Conservation (phyloP, 1,139 yeast genomes). For the Pichia sp. region DNA sequence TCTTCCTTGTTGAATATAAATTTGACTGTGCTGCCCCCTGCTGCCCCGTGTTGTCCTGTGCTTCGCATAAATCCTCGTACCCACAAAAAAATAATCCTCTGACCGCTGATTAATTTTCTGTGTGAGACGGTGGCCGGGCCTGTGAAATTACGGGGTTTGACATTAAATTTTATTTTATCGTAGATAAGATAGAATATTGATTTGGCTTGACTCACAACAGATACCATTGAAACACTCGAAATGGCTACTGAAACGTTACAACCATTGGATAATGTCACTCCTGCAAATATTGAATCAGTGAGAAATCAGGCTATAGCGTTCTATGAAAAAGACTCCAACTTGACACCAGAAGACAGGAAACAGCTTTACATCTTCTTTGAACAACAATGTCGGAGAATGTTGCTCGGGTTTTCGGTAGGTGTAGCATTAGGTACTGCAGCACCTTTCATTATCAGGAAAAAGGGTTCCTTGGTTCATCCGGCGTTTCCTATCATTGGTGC, state of each 20-base stretch:
- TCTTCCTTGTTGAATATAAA: too few relatives aligned
- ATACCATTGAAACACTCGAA: neutral
- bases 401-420: slow-evolving; percentile 18
- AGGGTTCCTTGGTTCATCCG: slow-evolving; percentile 19
- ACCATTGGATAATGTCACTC: slow-evolving; percentile 1
- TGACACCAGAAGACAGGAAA: slow-evolving; percentile 16
- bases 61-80: too few relatives aligned
- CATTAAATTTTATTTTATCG: too few relatives aligned
- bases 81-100: too few relatives aligned
- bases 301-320: slow-evolving; percentile 18
- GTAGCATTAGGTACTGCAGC: slow-evolving; percentile 19
- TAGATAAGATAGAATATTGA: too few relatives aligned
- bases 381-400: slow-evolving; percentile 12
- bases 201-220: too few relatives aligned
- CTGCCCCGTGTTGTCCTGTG: too few relatives aligned
- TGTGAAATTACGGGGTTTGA: too few relatives aligned
- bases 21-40: too few relatives aligned
- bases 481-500: slow-evolving; percentile 18
- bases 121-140: too few relatives aligned
- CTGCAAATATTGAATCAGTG: slow-evolving; percentile 12
- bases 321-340: slow-evolving; percentile 20
- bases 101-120: too few relatives aligned
- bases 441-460: slow-evolving; percentile 19
- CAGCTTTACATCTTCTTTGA: slow-evolving; percentile 18
- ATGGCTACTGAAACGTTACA: neutral